Percentiles rank a stretch among this genome's conserved stretches.
phyloP scores from a whole-genome alignment of 2,329 filamentous ascomycete genomes.

The Metarhizium anisopliae region DNA sequence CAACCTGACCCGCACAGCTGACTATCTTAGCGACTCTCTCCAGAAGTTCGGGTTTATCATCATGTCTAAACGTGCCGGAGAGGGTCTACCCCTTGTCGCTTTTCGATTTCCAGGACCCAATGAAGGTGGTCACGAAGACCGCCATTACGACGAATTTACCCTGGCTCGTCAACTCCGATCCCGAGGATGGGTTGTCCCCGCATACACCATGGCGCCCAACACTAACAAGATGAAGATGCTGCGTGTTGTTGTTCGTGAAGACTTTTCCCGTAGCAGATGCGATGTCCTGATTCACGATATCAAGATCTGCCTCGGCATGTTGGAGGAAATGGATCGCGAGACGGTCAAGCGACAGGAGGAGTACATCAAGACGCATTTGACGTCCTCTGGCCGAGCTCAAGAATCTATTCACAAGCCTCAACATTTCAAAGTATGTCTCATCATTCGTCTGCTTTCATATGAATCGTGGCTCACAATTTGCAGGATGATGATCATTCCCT shows the following conservation, averaged over 20 bases:
- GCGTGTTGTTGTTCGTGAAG: conserved; percentile 84
- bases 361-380: conserved; percentile 50
- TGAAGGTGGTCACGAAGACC: conserved; percentile 39
- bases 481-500: conserved; percentile 78
- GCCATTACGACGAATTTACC: conserved; percentile 64
- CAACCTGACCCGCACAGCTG: conserved; percentile 81
- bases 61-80: conserved; percentile 71
- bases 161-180: conserved; percentile 79
- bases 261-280: conserved; percentile 76
- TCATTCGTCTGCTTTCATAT: not conserved
- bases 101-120: conserved; percentile 62
- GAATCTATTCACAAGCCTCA: conserved; percentile 35
- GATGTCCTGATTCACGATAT: conserved; percentile 72
- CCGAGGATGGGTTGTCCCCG: conserved; percentile 86
- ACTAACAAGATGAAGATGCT: conserved; percentile 81
- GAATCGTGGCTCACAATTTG: not conserved
- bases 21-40: conserved; percentile 72
- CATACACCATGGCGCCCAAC: conserved; percentile 94
- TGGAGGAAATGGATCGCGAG: conserved; percentile 66
- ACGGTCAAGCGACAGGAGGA: conserved; percentile 60
- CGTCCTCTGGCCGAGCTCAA: conserved; percentile 41
- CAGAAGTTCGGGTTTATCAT: conserved; percentile 73
- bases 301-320: conserved; percentile 61
- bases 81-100: conserved; percentile 80
- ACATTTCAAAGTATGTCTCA: conserved; percentile 37